Evolutionary conservation across 345 rosid species (phyloP), one percentile per base, ranked within the genome.

Genomic region (Arabis alpina): DNA sequence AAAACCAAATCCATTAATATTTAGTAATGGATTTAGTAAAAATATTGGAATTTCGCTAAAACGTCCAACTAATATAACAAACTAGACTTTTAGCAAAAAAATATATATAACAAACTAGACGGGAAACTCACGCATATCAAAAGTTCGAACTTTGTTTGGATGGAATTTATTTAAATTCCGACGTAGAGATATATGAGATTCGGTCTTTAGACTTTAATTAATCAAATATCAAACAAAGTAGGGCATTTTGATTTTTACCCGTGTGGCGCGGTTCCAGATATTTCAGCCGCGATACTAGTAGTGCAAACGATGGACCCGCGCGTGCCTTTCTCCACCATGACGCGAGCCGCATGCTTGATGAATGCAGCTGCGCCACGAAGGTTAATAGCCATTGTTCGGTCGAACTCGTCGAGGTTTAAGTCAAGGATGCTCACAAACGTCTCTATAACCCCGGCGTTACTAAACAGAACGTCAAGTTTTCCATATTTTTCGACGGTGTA

Each of bases 241-340:
- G 23, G 23, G 23, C 23, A 19, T 19, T 19, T 19, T 19, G 23
- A 19, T 19, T 19, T 19, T 19, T 73, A 74, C 77, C 93, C 88
- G 55, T 84, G 86, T 10, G 97, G 98, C 2, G 88, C 97, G 0
- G 86, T 72, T 11, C 98, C 98, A 1, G 83, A 81, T 1, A 90
- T 41, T 10, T 76, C 62, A 4, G 90, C 80, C 0, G 90, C 82
- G 3, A 84, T 87, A 25, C 98, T 93, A 2, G 89, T 54, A 0
- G 98, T 90, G 77, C 96, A 93, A 25, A 90, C 70, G 61, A 93
- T 90, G 10, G 96, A 93, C n/a, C 98, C 98, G 0, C 87, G 84
- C 3, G 74, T 80, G 8, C 79, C 79, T 23, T 47, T 76, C 23
- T 82, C 83, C 16, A 87, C 95, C 98, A 93, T 93, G 37, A 83